These are phyloP conservation scores for Boletus smithii DNA, from an alignment of 1,284 basidiomycete genomes.

Conservation along the genomic window DNA sequence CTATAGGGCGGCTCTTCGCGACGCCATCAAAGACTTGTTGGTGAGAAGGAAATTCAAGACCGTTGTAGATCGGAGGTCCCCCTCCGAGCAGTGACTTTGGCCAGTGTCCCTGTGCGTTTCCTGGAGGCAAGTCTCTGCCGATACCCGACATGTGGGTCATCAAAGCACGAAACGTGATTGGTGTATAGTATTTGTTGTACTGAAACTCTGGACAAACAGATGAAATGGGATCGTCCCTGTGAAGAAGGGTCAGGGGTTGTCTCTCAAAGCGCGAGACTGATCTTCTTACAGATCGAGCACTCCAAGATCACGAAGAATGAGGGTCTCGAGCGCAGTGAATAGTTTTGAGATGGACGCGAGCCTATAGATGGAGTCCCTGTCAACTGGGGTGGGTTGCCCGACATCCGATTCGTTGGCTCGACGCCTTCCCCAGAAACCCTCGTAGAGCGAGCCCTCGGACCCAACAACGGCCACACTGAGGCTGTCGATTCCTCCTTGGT, in stretches of 20 bases:
- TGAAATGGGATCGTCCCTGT: conserved; percentile 23
- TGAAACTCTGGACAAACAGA: conserved; percentile 22
- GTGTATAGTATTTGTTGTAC: conserved; percentile 26
- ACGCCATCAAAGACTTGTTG: conserved; percentile 36
- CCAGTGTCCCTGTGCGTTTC: conserved; percentile 38
- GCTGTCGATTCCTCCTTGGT: conserved; percentile 22
- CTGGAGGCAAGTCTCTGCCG: conserved; percentile 45
- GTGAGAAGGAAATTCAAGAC: conserved; percentile 31
- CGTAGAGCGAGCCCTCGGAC: conserved; percentile 28
- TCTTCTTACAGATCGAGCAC: conserved; percentile 39
- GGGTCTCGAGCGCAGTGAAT: conserved; percentile 44
- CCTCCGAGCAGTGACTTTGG: conserved; percentile 29
- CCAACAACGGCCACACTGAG: conserved; percentile 30
- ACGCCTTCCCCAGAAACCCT: conserved; percentile 27
- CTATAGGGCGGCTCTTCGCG: conserved; percentile 36
- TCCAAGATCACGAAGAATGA: conserved; percentile 45
- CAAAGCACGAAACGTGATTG: conserved; percentile 45
- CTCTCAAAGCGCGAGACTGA: not conserved
- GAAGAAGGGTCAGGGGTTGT: not conserved
- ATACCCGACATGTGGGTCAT: conserved; percentile 48
- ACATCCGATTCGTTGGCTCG: conserved; percentile 43
- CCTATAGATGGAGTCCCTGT: conserved; percentile 45
- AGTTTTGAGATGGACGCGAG: conserved; percentile 49
- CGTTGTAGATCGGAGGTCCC: conserved; percentile 30
- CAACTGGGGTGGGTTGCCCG: conserved; percentile 19